Evolutionary conservation across 345 rosid genomes (phyloP).

Genomic region (Euphorbia peplus): DNA sequence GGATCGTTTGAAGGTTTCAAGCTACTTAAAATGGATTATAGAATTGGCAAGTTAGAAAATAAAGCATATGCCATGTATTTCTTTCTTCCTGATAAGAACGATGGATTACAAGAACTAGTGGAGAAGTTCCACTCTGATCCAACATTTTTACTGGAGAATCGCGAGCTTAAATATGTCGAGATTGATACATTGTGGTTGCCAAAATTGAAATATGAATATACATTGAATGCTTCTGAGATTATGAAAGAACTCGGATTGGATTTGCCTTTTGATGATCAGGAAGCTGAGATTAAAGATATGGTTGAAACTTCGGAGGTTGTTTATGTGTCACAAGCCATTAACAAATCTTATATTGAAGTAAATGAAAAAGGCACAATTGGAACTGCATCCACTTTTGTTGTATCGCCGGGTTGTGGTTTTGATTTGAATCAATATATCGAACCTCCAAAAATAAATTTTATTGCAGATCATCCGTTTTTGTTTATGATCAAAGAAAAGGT

Average conservation of each 20-base stretch:
- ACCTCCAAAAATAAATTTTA: no score
- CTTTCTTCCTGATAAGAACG: slow-evolving; percentile 10
- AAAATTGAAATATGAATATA: not conserved
- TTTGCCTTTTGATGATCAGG: no score
- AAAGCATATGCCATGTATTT: no score
- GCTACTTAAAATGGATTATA: not conserved
- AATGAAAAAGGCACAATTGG: slow-evolving; percentile 1
- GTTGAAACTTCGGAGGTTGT: not conserved
- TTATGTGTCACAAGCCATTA: not conserved
- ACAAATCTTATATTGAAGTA: slow-evolving; percentile 1
- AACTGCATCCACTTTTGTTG: not conserved
- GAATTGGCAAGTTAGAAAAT: no score
- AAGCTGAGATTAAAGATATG: no score
- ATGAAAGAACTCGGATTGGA: not conserved
- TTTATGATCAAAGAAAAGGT: no score
- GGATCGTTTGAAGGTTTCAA: slow-evolving; percentile 12
- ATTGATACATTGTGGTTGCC: slow-evolving; percentile 1
- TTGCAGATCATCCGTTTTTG: no score
- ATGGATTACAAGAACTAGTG: not conserved
- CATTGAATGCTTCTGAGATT: not conserved
- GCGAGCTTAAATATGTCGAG: not conserved
- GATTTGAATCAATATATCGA: no score
- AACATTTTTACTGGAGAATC: not conserved
- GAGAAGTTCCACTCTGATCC: not conserved
- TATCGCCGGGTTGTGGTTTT: no score